phyloP scores from a whole-genome alignment of 371 early-diverging fungal genomes.

The Homolaphlyctis polyrhiza region DNA sequence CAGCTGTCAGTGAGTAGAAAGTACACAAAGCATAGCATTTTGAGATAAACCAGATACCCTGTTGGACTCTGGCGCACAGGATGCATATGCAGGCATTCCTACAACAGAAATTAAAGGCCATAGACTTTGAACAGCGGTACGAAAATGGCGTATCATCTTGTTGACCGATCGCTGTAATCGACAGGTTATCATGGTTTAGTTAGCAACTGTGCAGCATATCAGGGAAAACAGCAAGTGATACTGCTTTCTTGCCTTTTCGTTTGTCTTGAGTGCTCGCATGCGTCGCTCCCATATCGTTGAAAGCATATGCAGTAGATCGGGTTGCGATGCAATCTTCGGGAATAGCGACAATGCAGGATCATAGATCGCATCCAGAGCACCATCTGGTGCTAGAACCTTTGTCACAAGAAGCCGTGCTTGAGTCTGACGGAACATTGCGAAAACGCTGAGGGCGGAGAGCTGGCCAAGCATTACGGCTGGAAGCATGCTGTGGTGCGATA shows the following conservation, averaged over 20 bases:
- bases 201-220: no score
- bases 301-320: slow-evolving; percentile 31
- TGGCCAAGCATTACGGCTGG: slow-evolving; percentile 30
- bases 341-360: slow-evolving; percentile 32
- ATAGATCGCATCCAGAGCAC: slow-evolving; percentile 1
- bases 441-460: slow-evolving; percentile 24
- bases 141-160: neutral
- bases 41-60: no score
- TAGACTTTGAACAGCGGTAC: neutral
- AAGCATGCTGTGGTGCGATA: slow-evolving; percentile 23
- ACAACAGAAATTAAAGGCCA: no score
- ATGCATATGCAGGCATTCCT: no score
- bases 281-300: slow-evolving; percentile 18
- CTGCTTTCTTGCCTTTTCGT: neutral
- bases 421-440: slow-evolving; percentile 29
- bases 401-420: slow-evolving; percentile 25
- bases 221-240: no score
- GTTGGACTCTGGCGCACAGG: no score
- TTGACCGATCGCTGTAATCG: neutral
- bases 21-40: no score
- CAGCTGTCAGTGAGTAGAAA: no score
- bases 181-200: no score
- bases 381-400: neutral
- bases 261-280: neutral
- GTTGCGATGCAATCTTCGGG: slow-evolving; percentile 25